phyloP scores from a whole-genome alignment of 495 filamentous ascomycete genomes.

The Podospora australis region DNA sequence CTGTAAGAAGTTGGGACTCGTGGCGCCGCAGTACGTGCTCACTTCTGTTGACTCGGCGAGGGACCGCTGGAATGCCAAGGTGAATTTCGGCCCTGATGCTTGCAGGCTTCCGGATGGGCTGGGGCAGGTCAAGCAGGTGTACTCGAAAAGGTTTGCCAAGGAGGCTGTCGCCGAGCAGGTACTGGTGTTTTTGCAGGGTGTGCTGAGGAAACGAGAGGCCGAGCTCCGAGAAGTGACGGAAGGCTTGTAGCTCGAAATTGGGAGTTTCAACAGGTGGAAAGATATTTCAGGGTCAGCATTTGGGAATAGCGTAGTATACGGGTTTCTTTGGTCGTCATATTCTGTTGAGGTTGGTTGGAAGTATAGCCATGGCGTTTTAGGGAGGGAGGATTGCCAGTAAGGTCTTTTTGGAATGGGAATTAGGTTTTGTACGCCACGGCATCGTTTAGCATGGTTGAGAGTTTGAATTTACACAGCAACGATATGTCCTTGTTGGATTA shows the following conservation, averaged over 20 bases:
- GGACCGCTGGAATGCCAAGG: slow-evolving; percentile 8
- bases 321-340: too few relatives aligned
- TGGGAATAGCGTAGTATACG: too few relatives aligned
- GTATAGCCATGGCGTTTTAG: too few relatives aligned
- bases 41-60: neutral
- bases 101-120: slow-evolving; percentile 16
- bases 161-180: slow-evolving; percentile 29
- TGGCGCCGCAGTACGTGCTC: neutral
- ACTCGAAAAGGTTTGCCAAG: slow-evolving; percentile 19
- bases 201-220: slow-evolving; percentile 10
- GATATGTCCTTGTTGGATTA: too few relatives aligned
- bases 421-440: too few relatives aligned
- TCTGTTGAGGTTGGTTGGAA: too few relatives aligned
- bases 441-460: too few relatives aligned
- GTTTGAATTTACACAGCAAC: too few relatives aligned
- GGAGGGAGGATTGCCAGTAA: too few relatives aligned
- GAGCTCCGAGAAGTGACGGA: slow-evolving; percentile 1
- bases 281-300: neutral
- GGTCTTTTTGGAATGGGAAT: too few relatives aligned
- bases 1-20: neutral
- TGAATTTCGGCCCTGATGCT: slow-evolving; percentile 17
- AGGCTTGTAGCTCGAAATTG: neutral
- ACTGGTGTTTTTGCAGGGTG: slow-evolving; percentile 13
- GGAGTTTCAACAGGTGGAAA: neutral
- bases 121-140: slow-evolving; percentile 19